Conservation (phyloP, 1,284 basidiomycete genomes). For the Chiua sp. region DNA sequence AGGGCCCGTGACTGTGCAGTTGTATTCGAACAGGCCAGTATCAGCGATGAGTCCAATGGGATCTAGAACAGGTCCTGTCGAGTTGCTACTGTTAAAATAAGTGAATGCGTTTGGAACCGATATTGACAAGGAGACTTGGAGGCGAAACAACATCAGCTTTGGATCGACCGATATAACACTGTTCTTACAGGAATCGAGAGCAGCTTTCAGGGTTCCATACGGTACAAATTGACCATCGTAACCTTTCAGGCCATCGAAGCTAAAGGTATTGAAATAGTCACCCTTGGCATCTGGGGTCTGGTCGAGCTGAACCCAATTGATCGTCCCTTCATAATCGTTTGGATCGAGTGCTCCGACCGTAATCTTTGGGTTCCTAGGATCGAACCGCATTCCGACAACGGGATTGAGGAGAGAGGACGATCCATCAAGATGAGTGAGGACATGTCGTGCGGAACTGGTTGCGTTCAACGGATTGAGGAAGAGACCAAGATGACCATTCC, state of each 20-base stretch:
- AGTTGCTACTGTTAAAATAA: constrained; percentile 23
- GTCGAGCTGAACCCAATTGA: constrained; percentile 36
- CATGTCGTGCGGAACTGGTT: constrained; percentile 11
- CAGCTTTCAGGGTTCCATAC: constrained; percentile 22
- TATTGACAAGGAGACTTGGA: constrained; percentile 22
- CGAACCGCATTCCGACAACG: constrained; percentile 37
- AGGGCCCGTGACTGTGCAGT: constrained; percentile 16
- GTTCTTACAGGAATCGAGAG: constrained; percentile 30
- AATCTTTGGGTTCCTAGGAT: constrained; percentile 33
- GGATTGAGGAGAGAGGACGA: constrained; percentile 35
- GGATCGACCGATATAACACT: neutral
- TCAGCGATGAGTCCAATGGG: constrained; percentile 11
- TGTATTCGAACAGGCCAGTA: constrained; percentile 15
- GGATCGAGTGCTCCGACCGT: constrained; percentile 40
- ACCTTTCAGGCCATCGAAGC: constrained; percentile 37
- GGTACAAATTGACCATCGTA: constrained; percentile 35
- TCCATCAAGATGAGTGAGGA: constrained; percentile 23
- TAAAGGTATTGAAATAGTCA: constrained; percentile 26
- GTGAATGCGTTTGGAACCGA: constrained; percentile 20
- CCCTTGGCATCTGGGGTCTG: constrained; percentile 19
- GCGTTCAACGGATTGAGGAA: constrained; percentile 30
- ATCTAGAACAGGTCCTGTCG: constrained; percentile 29
- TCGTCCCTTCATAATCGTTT: constrained; percentile 37
- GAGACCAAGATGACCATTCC: constrained; percentile 34
- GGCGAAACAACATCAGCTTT: constrained; percentile 1